These are phyloP conservation scores for Gymnopus androsaceus DNA, from an alignment of 1,284 basidiomycete species.

Conservation along the genomic window DNA sequence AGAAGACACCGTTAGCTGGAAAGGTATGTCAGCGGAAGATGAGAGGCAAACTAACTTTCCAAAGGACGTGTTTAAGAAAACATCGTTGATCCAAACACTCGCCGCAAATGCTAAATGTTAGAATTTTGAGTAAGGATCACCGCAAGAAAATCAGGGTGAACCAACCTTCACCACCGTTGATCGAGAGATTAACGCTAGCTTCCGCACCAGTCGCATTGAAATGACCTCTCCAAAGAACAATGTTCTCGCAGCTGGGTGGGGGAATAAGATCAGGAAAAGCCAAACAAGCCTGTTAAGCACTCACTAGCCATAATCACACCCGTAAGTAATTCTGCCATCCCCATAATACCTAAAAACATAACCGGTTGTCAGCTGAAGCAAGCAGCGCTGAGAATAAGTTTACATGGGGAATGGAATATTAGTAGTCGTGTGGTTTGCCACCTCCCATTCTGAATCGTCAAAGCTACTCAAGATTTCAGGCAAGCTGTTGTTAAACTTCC, in stretches of 20 bases:
- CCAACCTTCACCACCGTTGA: conserved; percentile 79
- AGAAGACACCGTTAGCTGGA: background rate
- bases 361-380: too few relatives aligned
- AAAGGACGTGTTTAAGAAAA: conserved; percentile 70
- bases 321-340: conserved; percentile 72
- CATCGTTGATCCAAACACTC: conserved; percentile 77
- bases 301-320: conserved; percentile 82
- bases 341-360: too few relatives aligned
- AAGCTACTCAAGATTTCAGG: conserved; percentile 63
- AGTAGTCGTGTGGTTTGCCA: conserved; percentile 71
- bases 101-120: conserved; percentile 63
- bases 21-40: background rate
- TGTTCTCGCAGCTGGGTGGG: conserved; percentile 66
- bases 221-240: conserved; percentile 79
- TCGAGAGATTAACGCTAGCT: conserved; percentile 66
- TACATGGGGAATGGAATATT: conserved; percentile 68
- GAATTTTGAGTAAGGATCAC: background rate
- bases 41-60: conserved; percentile 55
- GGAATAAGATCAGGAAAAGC: background rate
- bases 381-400: too few relatives aligned
- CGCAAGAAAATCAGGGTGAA: background rate
- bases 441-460: conserved; percentile 62
- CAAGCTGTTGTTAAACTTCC: conserved; percentile 73
- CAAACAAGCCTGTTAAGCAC: conserved; percentile 28
- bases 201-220: conserved; percentile 63